Evolutionary conservation across 805 yeast genomes (phyloP).

Genomic region (Candida suzukii): DNA sequence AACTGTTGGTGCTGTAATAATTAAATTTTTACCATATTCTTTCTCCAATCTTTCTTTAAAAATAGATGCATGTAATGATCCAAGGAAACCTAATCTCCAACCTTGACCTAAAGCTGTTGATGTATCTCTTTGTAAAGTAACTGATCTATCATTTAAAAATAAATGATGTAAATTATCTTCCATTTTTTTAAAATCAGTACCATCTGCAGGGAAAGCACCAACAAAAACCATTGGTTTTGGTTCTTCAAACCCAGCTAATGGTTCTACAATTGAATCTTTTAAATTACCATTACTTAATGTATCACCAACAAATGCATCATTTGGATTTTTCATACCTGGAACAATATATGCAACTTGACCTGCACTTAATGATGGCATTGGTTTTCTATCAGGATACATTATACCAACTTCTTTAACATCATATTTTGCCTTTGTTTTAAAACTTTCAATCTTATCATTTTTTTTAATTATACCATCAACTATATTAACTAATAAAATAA

Average conservation of each 20-base stretch:
- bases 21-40: constrained; percentile 89
- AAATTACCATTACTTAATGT: constrained; percentile 62
- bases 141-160: constrained; percentile 88
- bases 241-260: constrained; percentile 92
- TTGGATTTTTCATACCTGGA: constrained; percentile 88
- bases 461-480: constrained; percentile 75
- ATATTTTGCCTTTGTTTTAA: constrained; percentile 67
- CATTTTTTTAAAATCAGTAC: constrained; percentile 78
- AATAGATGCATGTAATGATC: constrained; percentile 92
- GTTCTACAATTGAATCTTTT: constrained; percentile 48
- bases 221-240: constrained; percentile 98
- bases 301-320: constrained; percentile 88
- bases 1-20: constrained; percentile 93
- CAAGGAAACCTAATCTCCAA: constrained; percentile 93
- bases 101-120: constrained; percentile 95
- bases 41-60: constrained; percentile 87
- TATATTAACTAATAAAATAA: constrained; percentile 73
- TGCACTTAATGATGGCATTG: constrained; percentile 59
- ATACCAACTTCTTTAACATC: constrained; percentile 92
- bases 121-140: constrained; percentile 80
- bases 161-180: constrained; percentile 87
- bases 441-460: constrained; percentile 72
- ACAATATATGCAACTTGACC: constrained; percentile 95
- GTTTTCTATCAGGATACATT: constrained; percentile 83
- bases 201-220: constrained; percentile 97